Conservation (phyloP, 176 grass and related monocot species). For the Carex scoparia region DNA sequence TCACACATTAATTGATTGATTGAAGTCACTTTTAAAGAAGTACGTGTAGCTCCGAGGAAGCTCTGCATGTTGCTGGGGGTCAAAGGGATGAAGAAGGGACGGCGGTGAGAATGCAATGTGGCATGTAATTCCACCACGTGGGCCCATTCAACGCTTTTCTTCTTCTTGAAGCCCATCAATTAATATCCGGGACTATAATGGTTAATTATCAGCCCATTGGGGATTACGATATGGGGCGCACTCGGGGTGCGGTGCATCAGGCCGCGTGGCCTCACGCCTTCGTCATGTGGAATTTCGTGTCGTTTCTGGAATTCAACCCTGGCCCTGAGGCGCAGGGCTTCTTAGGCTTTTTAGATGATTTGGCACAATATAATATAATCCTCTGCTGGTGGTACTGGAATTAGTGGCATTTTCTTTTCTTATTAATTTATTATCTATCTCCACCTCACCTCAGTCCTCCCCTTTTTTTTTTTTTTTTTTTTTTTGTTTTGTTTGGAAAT, state of each 20-base stretch:
- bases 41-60: background rate
- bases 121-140: background rate
- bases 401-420: background rate
- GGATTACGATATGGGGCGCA: too few species aligned
- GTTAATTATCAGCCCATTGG: too few species aligned
- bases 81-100: too few species aligned
- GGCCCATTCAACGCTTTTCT: background rate
- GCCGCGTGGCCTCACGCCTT: constrained; percentile 25
- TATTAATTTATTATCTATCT: too few species aligned
- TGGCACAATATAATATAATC: background rate
- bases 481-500: background rate
- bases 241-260: background rate
- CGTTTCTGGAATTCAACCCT: background rate
- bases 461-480: background rate
- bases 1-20: too few species aligned
- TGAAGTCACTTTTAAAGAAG: too few species aligned
- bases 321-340: background rate
- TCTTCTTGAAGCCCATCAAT: too few species aligned
- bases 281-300: background rate
- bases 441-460: too few species aligned
- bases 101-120: background rate
- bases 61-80: background rate
- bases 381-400: background rate
- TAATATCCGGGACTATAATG: too few species aligned
- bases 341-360: background rate